Percentiles rank a stretch among this genome's conserved stretches.
Evolutionary conservation across 2,329 filamentous ascomycete species (phyloP).

Genomic region (Metarhizium anisopliae): DNA sequence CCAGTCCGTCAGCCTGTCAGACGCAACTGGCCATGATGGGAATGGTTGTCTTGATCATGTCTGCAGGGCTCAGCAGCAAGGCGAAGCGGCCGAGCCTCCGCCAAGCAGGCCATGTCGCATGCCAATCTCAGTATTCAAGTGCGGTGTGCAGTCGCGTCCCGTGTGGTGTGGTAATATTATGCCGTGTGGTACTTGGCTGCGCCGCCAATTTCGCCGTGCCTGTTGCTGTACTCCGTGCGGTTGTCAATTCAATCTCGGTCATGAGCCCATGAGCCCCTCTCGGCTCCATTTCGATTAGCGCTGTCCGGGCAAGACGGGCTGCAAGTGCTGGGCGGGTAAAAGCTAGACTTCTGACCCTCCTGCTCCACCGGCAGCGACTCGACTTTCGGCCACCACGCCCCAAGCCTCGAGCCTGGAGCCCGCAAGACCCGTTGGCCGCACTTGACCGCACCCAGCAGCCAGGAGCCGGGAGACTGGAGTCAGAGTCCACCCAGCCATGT

Average conservation of each 20-base stretch:
- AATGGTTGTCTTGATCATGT: background rate
- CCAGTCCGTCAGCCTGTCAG: background rate
- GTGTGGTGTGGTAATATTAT: no score
- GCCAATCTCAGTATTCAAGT: background rate
- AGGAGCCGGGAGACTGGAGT: background rate
- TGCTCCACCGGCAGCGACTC: background rate
- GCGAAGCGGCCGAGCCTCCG: background rate
- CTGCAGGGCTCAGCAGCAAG: no score
- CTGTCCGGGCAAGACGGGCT: background rate
- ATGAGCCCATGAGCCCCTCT: background rate
- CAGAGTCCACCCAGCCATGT: constrained; percentile 1
- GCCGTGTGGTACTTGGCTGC: background rate
- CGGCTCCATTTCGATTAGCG: background rate
- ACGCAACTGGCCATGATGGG: background rate
- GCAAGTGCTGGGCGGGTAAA: background rate
- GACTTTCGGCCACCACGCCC: background rate
- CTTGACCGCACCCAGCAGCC: no score
- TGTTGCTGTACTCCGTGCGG: background rate
- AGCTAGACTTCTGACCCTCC: background rate
- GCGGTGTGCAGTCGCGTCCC: background rate
- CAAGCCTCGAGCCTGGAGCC: no score
- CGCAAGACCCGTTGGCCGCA: no score
- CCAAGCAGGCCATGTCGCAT: background rate
- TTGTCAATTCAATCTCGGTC: background rate
- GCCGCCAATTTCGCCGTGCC: no score